Conservation (phyloP, 305 asterid species). For the Andrographis paniculata region DNA sequence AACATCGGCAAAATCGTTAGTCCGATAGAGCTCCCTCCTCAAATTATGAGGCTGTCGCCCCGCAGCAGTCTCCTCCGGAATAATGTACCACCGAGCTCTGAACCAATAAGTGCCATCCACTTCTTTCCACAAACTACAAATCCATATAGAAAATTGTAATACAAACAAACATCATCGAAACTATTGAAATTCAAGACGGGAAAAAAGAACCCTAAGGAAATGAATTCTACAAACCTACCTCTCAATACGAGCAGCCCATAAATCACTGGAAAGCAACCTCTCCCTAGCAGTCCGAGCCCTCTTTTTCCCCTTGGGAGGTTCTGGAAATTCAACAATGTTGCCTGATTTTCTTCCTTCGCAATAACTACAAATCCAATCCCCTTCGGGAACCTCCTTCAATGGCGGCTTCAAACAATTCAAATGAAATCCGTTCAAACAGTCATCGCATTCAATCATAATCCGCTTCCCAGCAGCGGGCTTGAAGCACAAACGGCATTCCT, state of each 20-base stretch:
- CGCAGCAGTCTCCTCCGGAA: constrained; percentile 83
- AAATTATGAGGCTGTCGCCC: constrained; percentile 94
- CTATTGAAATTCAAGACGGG: constrained; percentile 2
- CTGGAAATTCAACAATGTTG: constrained; percentile 40
- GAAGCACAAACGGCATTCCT: constrained; percentile 82
- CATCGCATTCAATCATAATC: constrained; percentile 87
- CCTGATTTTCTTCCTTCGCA: constrained; percentile 56
- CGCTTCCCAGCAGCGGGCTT: constrained; percentile 56
- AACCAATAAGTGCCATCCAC: constrained; percentile 81
- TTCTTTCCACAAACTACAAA: constrained; percentile 81
- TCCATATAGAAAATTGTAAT: constrained; percentile 13
- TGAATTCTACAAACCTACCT: constrained; percentile 55
- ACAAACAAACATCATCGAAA: constrained; percentile 3
- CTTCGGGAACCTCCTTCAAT: constrained; percentile 68
- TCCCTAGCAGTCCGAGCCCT: constrained; percentile 73
- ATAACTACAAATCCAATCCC: constrained; percentile 82
- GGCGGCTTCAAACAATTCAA: constrained; percentile 84
- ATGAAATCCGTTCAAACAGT: constrained; percentile 93
- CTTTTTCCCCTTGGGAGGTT: constrained; percentile 63
- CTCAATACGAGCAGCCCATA: constrained; percentile 86
- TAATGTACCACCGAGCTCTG: constrained; percentile 71
- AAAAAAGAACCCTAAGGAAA: not conserved
- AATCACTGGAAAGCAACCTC: constrained; percentile 81
- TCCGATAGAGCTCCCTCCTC: constrained; percentile 81
- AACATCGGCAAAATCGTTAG: constrained; percentile 70